These are phyloP conservation scores for Penicillium ochrochloron DNA, from an alignment of 495 filamentous ascomycete genomes.

Conservation along the genomic window DNA sequence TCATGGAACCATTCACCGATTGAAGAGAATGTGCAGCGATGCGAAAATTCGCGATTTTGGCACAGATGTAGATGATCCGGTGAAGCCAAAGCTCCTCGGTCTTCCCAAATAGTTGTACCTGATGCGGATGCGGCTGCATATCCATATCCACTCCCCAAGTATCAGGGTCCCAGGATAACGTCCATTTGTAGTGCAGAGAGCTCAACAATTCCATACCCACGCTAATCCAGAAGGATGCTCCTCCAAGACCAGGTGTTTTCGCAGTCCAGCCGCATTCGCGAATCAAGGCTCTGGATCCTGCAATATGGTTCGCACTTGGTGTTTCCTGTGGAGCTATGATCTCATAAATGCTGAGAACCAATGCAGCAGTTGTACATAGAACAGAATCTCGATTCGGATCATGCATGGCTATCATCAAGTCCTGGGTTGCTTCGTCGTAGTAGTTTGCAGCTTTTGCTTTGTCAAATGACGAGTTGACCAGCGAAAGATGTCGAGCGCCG, in stretches of 20 bases:
- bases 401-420: constrained; percentile 72
- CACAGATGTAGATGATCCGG: constrained; percentile 86
- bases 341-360: constrained; percentile 90
- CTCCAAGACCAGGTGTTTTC: constrained; percentile 74
- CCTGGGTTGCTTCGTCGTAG: constrained; percentile 79
- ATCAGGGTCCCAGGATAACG: constrained; percentile 88
- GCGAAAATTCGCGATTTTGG: constrained; percentile 84
- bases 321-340: constrained; percentile 80
- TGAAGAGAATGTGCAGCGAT: constrained; percentile 65
- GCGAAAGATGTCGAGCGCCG: constrained; percentile 77
- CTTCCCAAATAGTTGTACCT: constrained; percentile 46
- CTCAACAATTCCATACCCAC: constrained; percentile 86
- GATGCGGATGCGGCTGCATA: constrained; percentile 63
- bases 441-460: constrained; percentile 81
- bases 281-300: constrained; percentile 84
- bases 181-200: constrained; percentile 87
- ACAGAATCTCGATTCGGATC: constrained; percentile 82
- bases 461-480: constrained; percentile 70
- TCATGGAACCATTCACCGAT: constrained; percentile 51
- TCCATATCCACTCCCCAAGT: constrained; percentile 90
- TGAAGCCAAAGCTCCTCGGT: constrained; percentile 90
- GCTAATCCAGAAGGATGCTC: constrained; percentile 95
- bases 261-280: constrained; percentile 92
- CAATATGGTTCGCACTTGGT: constrained; percentile 84
- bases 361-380: constrained; percentile 86